Base-by-base conservation (phyloP, 1,284 basidiomycete species). In the Apiotrichum gamsii region DNA sequence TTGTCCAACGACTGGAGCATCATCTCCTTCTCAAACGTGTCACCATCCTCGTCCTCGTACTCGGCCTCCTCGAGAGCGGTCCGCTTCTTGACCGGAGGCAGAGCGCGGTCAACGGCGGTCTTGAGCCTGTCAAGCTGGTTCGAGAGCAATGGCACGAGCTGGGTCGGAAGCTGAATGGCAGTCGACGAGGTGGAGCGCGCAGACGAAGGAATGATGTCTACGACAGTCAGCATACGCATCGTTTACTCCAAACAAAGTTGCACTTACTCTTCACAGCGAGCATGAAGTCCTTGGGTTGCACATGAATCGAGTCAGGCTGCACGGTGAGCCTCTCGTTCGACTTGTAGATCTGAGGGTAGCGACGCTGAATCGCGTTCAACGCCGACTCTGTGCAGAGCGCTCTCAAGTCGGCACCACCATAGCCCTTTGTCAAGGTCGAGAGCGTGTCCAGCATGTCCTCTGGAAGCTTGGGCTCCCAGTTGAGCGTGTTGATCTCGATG, bases 301-400 rank as follows among this genome's bases (percentile, higher is more conserved):
- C 84, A 32, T 79, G 78, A 54, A 98, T 95, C 1, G 84, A 84
- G 58, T 88, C 84, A 2, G 93, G 88, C 52, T 91, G 81, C 40
- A 98, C 77, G 35, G 91, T 65, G 11, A 98, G 73, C 6, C 95
- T 78, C 55, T 98, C 90, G 24, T 79, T 82, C 2, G 89, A 87
- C 73, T 89, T 85, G 77, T 98, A 99, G 45, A 98, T 95, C 67
- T 99, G 95, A 0, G 95, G 95, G 69, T 98, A 99, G 38, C 86
- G 78, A 44, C 95, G 77, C 67, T 99, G 95, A 21, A 99, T 87
- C 1, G 95, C 94, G 64, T 97, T 97, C 56, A 99, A 73, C 1
- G 94, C 89, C 8, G 95, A 90, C 74, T 98, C 95, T 2, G 95
- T 98, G 60, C 90, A 94, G 8, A 96, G 74, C 0, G 91, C 91